phyloP scores from a whole-genome alignment of 73 alveolate genomes.

The Vitrella brassicaformis region DNA sequence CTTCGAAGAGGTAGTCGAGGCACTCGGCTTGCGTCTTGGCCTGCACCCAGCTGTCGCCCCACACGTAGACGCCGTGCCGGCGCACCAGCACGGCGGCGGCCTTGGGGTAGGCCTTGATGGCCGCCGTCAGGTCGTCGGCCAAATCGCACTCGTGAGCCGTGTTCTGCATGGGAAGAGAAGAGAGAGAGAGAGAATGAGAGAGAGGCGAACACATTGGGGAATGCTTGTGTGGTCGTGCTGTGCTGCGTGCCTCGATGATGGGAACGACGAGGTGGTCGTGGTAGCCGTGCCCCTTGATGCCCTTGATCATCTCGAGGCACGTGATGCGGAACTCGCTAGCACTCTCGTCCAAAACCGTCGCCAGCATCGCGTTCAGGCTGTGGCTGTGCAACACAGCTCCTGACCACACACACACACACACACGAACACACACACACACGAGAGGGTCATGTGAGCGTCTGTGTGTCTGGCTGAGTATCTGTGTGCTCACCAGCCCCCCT shows the following conservation, averaged over 20 bases:
- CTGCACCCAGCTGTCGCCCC: conserved; percentile 18
- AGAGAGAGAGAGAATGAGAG: background rate
- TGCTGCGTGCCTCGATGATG: background rate
- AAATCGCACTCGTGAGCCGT: conserved; percentile 13
- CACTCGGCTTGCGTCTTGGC: conserved; percentile 22
- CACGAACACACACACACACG: too few species aligned
- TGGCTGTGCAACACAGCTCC: conserved; percentile 11
- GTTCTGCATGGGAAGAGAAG: background rate
- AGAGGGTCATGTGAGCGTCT: too few species aligned
- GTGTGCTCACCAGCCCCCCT: conserved; percentile 20
- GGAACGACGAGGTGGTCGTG: conserved; percentile 6
- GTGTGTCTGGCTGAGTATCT: too few species aligned
- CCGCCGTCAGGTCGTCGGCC: conserved; percentile 4
- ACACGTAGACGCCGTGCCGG: conserved; percentile 12
- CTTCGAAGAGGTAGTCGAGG: conserved; percentile 9
- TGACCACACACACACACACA: too few species aligned
- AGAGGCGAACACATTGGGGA: background rate
- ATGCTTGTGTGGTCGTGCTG: background rate
- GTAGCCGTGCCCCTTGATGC: conserved; percentile 4
- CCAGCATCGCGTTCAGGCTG: conserved; percentile 6
- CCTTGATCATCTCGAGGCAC: conserved; percentile 14
- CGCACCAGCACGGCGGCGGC: conserved; percentile 15
- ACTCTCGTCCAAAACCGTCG: conserved; percentile 1
- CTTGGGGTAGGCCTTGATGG: conserved; percentile 10
- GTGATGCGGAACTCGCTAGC: conserved; percentile 2